These are phyloP conservation scores for Zostera marina DNA, from an alignment of 116 monocot genomes.

Conservation along the genomic window DNA sequence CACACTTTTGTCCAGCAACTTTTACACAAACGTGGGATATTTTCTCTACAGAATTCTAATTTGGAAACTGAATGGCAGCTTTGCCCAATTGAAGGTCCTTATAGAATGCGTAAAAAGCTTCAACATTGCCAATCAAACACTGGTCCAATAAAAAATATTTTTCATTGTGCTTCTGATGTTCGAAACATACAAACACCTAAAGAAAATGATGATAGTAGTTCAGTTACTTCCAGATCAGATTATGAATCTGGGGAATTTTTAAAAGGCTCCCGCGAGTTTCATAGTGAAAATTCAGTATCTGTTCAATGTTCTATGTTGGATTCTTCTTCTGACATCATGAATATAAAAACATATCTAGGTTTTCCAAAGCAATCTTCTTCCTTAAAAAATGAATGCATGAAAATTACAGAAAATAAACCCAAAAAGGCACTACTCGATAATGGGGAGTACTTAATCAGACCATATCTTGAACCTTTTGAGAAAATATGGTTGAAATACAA, in stretches of 20 bases:
- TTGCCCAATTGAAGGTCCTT: constrained; percentile 94
- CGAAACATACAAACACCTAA: constrained; percentile 20
- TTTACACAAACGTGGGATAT: constrained; percentile 87
- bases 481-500: constrained; percentile 90
- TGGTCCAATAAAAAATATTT: constrained; percentile 48
- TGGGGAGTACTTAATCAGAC: constrained; percentile 97
- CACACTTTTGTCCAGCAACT: constrained; percentile 76
- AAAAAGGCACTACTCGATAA: constrained; percentile 85
- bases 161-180: constrained; percentile 27
- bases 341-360: constrained; percentile 48
- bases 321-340: constrained; percentile 14
- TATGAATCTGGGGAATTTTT: constrained; percentile 40
- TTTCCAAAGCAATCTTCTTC: constrained; percentile 68
- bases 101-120: constrained; percentile 95
- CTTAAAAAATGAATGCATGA: constrained; percentile 31
- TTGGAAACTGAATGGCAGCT: constrained; percentile 79
- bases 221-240: constrained; percentile 33
- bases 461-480: constrained; percentile 85
- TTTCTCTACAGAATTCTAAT: constrained; percentile 34
- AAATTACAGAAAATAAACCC: constrained; percentile 43
- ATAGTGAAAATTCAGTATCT: constrained; percentile 33
- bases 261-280: constrained; percentile 46
- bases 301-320: constrained; percentile 50
- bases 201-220: constrained; percentile 29
- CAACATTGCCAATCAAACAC: constrained; percentile 59